Conservation (phyloP, 805 yeast genomes). For the Candida awuae region DNA sequence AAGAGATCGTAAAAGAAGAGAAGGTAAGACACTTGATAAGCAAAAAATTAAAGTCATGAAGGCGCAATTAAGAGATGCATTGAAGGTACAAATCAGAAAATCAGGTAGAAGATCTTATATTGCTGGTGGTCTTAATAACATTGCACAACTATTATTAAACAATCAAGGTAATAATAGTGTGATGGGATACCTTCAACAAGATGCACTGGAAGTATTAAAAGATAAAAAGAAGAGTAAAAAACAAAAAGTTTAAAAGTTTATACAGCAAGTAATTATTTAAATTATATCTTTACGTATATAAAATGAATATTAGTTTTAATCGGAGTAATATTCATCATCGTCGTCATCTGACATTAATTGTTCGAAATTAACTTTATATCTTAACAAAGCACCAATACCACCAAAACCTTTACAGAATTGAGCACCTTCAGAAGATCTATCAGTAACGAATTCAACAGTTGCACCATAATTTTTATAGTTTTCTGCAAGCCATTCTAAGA, state of each 20-base stretch:
- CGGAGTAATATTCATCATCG: conserved; percentile 64
- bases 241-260: not conserved
- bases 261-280: no score
- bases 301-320: conserved; percentile 21
- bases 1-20: conserved; percentile 51
- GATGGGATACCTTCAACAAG: conserved; percentile 58
- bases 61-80: conserved; percentile 44
- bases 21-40: conserved; percentile 44
- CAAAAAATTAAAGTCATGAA: conserved; percentile 40
- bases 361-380: conserved; percentile 96
- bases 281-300: not conserved
- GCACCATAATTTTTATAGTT: conserved; percentile 94
- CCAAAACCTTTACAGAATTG: conserved; percentile 98
- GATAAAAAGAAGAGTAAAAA: conserved; percentile 16
- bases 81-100: conserved; percentile 50
- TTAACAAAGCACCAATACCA: conserved; percentile 94
- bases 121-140: conserved; percentile 68
- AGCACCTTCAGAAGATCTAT: conserved; percentile 96
- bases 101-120: conserved; percentile 63
- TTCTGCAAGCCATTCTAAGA: conserved; percentile 97
- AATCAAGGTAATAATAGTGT: conserved; percentile 56
- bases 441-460: conserved; percentile 90
- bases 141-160: conserved; percentile 68
- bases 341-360: conserved; percentile 84
- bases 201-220: conserved; percentile 60